A percentile compares a stretch with the other conserved stretches of the same genome.
Evolutionary conservation across 306 rosid genomes (phyloP).

Genomic region (Lathyrus aphaca): DNA sequence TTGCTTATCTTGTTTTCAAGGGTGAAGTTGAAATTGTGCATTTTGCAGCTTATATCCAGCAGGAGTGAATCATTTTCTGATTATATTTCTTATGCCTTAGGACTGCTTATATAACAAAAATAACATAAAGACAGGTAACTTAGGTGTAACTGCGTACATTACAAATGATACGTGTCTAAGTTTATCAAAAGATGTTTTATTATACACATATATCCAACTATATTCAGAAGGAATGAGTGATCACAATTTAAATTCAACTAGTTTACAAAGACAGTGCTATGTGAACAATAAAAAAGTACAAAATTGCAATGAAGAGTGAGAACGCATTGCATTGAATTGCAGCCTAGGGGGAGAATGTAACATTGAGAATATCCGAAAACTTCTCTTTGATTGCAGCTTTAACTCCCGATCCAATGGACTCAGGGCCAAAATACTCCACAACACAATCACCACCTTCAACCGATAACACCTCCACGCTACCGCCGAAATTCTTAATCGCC

Average conservation of each 20-base stretch:
- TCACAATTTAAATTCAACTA: background rate
- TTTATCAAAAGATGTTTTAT: background rate
- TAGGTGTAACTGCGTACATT: background rate
- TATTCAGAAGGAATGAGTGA: background rate
- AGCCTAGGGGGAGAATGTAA: constrained; percentile 54
- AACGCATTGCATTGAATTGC: background rate
- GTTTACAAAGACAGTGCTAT: background rate
- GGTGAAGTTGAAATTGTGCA: too few species aligned
- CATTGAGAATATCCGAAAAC: constrained; percentile 80
- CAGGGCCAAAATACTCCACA: constrained; percentile 77
- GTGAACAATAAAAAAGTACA: background rate
- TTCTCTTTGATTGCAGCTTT: constrained; percentile 93
- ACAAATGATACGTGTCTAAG: background rate
- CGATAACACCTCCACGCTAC: constrained; percentile 79
- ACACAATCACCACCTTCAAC: constrained; percentile 67
- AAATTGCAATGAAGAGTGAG: constrained; percentile 1
- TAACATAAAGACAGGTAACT: background rate
- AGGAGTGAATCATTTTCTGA: background rate
- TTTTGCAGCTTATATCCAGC: background rate
- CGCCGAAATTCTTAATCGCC: constrained; percentile 88
- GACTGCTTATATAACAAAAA: background rate
- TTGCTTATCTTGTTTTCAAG: too few species aligned
- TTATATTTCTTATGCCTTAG: too few species aligned
- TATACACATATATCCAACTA: background rate
- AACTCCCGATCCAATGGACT: constrained; percentile 86